These are phyloP conservation scores for Pyrus pyrifolia DNA, from an alignment of 306 rosid genomes.

Conservation along the genomic window DNA sequence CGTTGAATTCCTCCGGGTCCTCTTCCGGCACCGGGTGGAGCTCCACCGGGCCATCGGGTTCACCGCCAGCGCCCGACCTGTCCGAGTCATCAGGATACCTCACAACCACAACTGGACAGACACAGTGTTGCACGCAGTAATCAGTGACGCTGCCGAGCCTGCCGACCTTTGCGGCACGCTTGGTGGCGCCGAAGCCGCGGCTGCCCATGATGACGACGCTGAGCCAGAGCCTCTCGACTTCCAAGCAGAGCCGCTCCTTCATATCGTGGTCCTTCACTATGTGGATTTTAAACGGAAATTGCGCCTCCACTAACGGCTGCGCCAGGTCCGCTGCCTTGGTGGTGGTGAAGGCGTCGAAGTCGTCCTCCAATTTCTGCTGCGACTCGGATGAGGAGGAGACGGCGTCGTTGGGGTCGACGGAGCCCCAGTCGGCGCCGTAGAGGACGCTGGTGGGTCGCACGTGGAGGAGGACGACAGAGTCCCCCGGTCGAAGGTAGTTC, in stretches of 20 bases:
- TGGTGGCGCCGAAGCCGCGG: constrained; percentile 71
- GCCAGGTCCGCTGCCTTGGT: constrained; percentile 62
- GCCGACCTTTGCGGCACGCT: constrained; percentile 33
- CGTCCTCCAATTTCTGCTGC: constrained; percentile 53
- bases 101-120: constrained; percentile 86
- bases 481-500: constrained; percentile 83
- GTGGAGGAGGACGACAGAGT: constrained; percentile 79
- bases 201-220: constrained; percentile 95
- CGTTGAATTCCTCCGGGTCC: constrained; percentile 63
- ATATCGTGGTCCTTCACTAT: constrained; percentile 89
- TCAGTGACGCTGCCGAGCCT: constrained; percentile 85
- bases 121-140: constrained; percentile 84
- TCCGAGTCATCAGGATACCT: constrained; percentile 35
- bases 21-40: constrained; percentile 86
- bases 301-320: constrained; percentile 56
- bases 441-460: constrained; percentile 77
- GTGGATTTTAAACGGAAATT: constrained; percentile 71
- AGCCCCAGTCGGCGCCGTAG: constrained; percentile 97
- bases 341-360: constrained; percentile 64
- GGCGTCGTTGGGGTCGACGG: constrained; percentile 15
- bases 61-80: constrained; percentile 2
- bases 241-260: constrained; percentile 91
- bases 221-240: constrained; percentile 84
- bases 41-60: constrained; percentile 25
- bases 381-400: constrained; percentile 25